Evolutionary conservation across 768 basidiomycete species (phyloP), one percentile per base, ranked within the genome.

Genomic region (Tulasnella sp.): DNA sequence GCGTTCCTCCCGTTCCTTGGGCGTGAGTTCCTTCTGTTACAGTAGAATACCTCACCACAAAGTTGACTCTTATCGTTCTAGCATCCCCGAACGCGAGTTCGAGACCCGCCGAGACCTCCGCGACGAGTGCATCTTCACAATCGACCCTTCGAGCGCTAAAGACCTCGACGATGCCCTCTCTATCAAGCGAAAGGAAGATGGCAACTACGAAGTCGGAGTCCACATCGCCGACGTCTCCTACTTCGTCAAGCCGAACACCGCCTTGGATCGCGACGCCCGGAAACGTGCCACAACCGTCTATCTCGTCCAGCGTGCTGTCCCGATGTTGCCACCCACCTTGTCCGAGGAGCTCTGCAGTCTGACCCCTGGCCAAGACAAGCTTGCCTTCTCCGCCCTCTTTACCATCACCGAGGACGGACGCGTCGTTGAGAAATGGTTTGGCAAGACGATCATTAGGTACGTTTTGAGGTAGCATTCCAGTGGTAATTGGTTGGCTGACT

Each of bases 211-310:
- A 54, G 89, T 99, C 69, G 94, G 94, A 74, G 89, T 99, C n/a
- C 97, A 99, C 81, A 89, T 99, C 78, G 92, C 96, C 14, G 97
- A 99, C 83, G 97, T 98, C 7, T 94, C 96, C 1, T 92, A 91
- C 85, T 98, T 99, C 83, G 91, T 94, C 80, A 94, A 93, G 83
- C 91, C 94, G 31, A 96, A 95, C 82, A 97, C 96, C 14, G 93
- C 97, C n/a, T 86, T 99, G 80, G 97, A 99, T 81, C 93, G 97
- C 31, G 97, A 99, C 84, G 97, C 97, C 52, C 91, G 96, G 79
- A 99, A 99, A 84, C 88, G 96, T 77, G 97, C 96, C 36, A 98
- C 96, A 1, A 96, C 93, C 80, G 97, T 99, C 68, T 98, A 99
- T 81, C 91, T 99, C 64, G 90, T 99, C 36, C 97, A 99, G 82